Percentiles rank a stretch among this genome's conserved stretches.
Conservation (phyloP, 1,139 yeast species). For the Tardiomyces digboiensis region DNA sequence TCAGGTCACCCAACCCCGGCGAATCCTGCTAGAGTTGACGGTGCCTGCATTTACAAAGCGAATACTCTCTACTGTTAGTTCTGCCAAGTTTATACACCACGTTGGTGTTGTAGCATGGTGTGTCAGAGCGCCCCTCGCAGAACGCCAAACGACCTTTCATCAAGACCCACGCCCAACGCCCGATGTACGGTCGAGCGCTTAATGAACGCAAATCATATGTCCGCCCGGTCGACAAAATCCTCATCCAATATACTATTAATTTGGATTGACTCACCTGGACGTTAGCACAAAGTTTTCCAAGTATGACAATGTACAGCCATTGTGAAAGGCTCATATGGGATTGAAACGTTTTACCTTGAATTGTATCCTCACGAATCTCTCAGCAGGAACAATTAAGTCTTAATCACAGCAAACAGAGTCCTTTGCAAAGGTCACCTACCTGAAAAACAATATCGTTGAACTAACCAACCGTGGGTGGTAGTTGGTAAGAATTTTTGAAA, state of each 20-base stretch:
- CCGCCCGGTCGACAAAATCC: conserved; percentile 12
- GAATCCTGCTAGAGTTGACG: not conserved
- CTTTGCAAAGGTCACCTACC: not conserved
- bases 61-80: not conserved
- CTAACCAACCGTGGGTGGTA: too few relatives aligned
- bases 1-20: too few relatives aligned
- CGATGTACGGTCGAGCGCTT: conserved; percentile 6
- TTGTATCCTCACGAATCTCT: conserved; percentile 2
- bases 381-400: conserved; percentile 1
- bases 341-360: conserved; percentile 9
- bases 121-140: conserved; percentile 4
- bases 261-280: not conserved
- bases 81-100: not conserved
- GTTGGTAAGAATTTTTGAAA: too few relatives aligned
- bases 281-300: not conserved
- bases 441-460: too few relatives aligned
- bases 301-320: not conserved
- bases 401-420: conserved; percentile 1
- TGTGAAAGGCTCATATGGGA: conserved; percentile 8
- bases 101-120: not conserved
- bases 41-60: not conserved
- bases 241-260: conserved; percentile 4
- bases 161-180: conserved; percentile 5
- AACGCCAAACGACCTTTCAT: conserved; percentile 7
- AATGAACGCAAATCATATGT: conserved; percentile 7